Percentiles rank a stretch among this genome's conserved stretches.
These are phyloP conservation scores for Botrytis sinoallii DNA, from an alignment of 2,329 filamentous ascomycete species.

Conservation along the genomic window DNA sequence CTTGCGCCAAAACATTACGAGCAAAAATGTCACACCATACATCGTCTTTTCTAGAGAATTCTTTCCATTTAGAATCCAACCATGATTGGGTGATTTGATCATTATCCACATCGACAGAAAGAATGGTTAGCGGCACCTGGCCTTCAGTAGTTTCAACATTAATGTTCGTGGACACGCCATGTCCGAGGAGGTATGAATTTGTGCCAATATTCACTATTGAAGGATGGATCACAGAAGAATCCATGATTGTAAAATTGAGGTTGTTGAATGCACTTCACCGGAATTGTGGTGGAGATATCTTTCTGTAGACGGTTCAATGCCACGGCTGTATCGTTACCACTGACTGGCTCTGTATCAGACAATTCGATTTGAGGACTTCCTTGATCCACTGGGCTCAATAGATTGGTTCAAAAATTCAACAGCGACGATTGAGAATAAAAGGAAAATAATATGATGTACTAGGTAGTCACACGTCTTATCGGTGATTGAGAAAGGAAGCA, in stretches of 20 bases:
- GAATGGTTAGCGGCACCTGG: not conserved
- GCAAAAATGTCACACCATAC: not conserved
- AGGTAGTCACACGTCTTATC: not conserved
- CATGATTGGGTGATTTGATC: not conserved
- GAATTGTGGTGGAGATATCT: not conserved
- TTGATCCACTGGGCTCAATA: not conserved
- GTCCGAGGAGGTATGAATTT: not conserved
- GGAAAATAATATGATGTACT: not conserved
- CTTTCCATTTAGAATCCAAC: not conserved
- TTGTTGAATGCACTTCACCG: too few relatives aligned
- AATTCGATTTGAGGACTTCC: not conserved
- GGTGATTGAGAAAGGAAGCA: not conserved
- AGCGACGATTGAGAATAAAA: not conserved
- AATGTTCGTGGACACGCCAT: not conserved
- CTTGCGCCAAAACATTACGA: not conserved
- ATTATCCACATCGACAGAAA: not conserved
- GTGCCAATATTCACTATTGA: not conserved
- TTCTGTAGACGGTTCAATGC: not conserved
- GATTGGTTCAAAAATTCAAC: not conserved
- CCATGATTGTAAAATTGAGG: not conserved
- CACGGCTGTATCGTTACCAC: not conserved
- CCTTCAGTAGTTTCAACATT: too few relatives aligned
- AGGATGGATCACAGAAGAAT: not conserved
- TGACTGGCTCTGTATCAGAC: not conserved
- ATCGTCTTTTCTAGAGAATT: not conserved